These are phyloP conservation scores for Lachnellula occidentalis DNA, from an alignment of 2,329 filamentous ascomycete genomes.

Conservation along the genomic window DNA sequence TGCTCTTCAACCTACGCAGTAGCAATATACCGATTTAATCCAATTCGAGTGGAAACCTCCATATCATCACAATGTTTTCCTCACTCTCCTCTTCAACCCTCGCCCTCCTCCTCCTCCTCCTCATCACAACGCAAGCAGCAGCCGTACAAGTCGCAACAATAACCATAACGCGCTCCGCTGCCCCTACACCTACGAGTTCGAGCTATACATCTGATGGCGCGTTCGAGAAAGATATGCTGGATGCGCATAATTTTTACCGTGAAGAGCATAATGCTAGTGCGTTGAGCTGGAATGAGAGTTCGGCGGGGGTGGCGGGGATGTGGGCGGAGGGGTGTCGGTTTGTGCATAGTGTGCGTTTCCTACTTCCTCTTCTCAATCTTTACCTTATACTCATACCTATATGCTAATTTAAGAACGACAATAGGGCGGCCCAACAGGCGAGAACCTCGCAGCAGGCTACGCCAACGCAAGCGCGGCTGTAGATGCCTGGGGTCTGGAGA, in stretches of 20 bases:
- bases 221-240: constrained; percentile 51
- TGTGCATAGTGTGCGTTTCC: constrained; percentile 36
- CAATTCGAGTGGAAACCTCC: background rate
- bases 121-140: background rate
- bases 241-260: constrained; percentile 63
- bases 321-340: constrained; percentile 47
- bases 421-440: constrained; percentile 59
- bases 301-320: constrained; percentile 47
- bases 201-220: constrained; percentile 35
- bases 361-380: background rate
- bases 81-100: background rate
- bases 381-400: too few relatives aligned
- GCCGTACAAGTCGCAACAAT: constrained; percentile 1
- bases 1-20: background rate
- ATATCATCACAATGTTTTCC: background rate
- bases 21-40: too few relatives aligned
- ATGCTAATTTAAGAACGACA: background rate
- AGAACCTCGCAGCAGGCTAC: constrained; percentile 69
- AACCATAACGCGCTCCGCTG: constrained; percentile 39
- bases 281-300: constrained; percentile 60
- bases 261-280: constrained; percentile 52
- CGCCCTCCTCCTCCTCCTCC: background rate
- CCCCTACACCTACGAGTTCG: constrained; percentile 7
- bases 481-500: constrained; percentile 62
- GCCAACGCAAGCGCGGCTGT: constrained; percentile 52